phyloP scores from a whole-genome alignment of 768 basidiomycete genomes.

The Multifurca ochricompacta region DNA sequence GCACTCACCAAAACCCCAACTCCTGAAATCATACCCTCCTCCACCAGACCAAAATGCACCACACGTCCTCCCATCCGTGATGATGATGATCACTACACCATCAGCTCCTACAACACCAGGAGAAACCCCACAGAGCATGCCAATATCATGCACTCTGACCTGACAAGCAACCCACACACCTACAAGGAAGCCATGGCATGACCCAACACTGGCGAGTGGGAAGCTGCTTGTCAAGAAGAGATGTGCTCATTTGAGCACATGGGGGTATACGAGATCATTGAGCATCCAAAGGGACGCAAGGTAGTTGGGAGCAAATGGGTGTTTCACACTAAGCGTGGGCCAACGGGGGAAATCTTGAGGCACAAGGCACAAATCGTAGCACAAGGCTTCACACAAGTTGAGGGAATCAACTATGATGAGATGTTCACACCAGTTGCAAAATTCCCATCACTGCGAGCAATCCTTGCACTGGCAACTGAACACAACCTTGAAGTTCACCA shows the following conservation, averaged over 20 bases:
- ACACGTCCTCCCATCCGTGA: background rate
- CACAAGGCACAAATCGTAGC: no score
- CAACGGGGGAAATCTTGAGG: no score
- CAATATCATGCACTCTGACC: background rate
- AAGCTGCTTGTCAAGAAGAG: background rate
- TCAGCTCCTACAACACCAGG: background rate
- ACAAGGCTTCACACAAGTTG: no score
- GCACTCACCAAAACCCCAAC: no score
- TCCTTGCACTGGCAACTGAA: no score
- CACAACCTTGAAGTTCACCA: no score
- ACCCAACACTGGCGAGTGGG: background rate
- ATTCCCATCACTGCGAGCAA: no score
- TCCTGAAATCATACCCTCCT: no score
- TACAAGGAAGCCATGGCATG: background rate
- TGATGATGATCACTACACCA: background rate
- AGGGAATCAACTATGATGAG: no score
- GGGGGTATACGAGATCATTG: background rate
- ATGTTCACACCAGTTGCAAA: no score
- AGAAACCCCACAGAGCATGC: background rate
- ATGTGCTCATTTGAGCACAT: background rate
- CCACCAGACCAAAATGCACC: background rate
- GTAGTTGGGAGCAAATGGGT: background rate
- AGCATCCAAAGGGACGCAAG: background rate
- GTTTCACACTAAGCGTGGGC: no score
- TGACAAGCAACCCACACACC: background rate